Evolutionary conservation across 2,329 filamentous ascomycete species (phyloP).

Genomic region (Microcyclosporella mali): DNA sequence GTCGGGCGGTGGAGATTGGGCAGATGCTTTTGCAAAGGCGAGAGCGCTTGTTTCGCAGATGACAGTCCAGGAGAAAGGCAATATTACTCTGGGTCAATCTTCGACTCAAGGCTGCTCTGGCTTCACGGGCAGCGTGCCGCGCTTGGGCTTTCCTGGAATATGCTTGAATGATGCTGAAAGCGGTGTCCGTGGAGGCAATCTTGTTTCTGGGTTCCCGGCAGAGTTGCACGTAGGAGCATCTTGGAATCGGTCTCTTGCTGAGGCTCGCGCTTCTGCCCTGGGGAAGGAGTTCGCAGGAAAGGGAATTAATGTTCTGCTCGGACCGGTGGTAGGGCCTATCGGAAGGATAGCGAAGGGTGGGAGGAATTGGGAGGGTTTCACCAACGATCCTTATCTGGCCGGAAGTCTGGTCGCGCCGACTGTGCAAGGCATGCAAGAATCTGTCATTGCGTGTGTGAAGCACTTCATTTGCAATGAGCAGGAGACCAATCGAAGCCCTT

Average conservation of each 20-base stretch:
- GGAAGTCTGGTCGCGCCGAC: conserved; percentile 22
- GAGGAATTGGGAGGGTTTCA: conserved; percentile 48
- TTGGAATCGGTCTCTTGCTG: conserved; percentile 33
- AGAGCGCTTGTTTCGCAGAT: conserved; percentile 35
- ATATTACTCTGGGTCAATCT: conserved; percentile 31
- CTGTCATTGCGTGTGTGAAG: conserved; percentile 36
- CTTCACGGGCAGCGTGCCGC: conserved; percentile 44
- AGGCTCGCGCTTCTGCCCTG: conserved; percentile 29
- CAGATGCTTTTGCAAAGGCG: conserved; percentile 37
- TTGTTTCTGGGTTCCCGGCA: conserved; percentile 35
- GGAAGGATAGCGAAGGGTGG: conserved; percentile 28
- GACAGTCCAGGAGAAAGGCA: conserved; percentile 34
- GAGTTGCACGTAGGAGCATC: conserved; percentile 32
- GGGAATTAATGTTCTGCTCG: conserved; percentile 27
- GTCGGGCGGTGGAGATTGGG: conserved; percentile 28
- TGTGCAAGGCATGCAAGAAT: conserved; percentile 26
- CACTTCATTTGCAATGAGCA: conserved; percentile 23
- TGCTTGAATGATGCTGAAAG: conserved; percentile 37
- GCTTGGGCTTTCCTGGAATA: conserved; percentile 36
- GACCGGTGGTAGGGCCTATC: conserved; percentile 27
- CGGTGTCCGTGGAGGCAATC: conserved; percentile 41
- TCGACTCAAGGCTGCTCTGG: conserved; percentile 40
- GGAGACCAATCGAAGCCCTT: conserved; percentile 24
- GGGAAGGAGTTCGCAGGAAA: conserved; percentile 29
- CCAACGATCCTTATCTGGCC: conserved; percentile 48